These are phyloP conservation scores for Leccinum subgranulosum DNA, from an alignment of 768 basidiomycete species.

Conservation along the genomic window DNA sequence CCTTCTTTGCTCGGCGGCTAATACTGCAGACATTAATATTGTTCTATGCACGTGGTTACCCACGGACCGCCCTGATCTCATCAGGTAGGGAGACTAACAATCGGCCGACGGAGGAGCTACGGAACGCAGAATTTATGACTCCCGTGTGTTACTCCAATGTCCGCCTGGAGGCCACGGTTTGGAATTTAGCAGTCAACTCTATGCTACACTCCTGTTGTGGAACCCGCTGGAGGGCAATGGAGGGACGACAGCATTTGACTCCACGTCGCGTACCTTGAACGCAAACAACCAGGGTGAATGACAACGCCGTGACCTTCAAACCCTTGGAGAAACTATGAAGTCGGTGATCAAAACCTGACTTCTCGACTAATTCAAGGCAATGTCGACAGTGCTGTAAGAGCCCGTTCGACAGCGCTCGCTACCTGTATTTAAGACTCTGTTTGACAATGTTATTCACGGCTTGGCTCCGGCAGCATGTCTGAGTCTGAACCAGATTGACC, in stretches of 20 bases:
- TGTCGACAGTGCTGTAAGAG: constrained; percentile 50
- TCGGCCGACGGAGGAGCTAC: constrained; percentile 70
- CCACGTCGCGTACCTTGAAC: constrained; percentile 85
- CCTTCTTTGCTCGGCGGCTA: constrained; percentile 61
- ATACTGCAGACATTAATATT: constrained; percentile 87
- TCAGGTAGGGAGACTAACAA: constrained; percentile 83
- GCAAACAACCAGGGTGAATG: constrained; percentile 71
- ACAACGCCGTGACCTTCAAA: constrained; percentile 57
- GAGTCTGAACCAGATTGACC: no score
- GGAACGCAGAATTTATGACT: constrained; percentile 78
- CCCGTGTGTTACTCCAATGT: constrained; percentile 91
- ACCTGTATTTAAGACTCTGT: no score
- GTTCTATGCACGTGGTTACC: constrained; percentile 92
- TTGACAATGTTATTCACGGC: no score
- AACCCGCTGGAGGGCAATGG: constrained; percentile 97
- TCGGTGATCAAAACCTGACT: constrained; percentile 60
- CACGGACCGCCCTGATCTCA: constrained; percentile 63
- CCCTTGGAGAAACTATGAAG: constrained; percentile 91
- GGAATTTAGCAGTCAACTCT: constrained; percentile 91
- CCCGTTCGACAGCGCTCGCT: no score
- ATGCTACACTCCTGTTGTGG: constrained; percentile 87
- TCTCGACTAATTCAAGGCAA: constrained; percentile 73
- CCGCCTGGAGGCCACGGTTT: constrained; percentile 83
- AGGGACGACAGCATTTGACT: constrained; percentile 91
- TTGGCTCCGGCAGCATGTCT: no score